Percentiles rank a stretch among this genome's conserved stretches.
Conservation (phyloP, 352 stramenopile species). For the Globisporangium rhizosaccharum region DNA sequence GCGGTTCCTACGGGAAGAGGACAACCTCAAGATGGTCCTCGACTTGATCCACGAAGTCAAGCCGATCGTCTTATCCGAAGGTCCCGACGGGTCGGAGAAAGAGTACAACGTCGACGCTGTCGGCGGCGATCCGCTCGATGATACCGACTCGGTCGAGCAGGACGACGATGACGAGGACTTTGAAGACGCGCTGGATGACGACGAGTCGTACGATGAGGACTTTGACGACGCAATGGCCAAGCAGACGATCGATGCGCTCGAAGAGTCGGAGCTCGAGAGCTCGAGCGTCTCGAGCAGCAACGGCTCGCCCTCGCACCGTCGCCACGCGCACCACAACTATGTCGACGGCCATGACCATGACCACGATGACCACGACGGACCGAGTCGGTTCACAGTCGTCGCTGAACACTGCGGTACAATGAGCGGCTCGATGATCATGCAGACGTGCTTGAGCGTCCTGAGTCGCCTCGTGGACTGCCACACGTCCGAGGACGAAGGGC, state of each 20-base stretch:
- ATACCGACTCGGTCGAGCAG: conserved; percentile 39
- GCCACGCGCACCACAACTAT: conserved; percentile 18
- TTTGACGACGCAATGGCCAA: conserved; percentile 33
- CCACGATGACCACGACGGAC: conserved; percentile 18
- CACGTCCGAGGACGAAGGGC: conserved; percentile 74
- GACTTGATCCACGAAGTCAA: conserved; percentile 76
- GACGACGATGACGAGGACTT: conserved; percentile 43
- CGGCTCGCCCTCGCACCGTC: conserved; percentile 24
- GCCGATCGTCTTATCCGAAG: conserved; percentile 60
- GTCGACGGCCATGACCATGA: conserved; percentile 25
- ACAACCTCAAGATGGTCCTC: conserved; percentile 74
- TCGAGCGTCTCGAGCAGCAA: conserved; percentile 31
- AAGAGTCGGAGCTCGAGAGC: conserved; percentile 42
- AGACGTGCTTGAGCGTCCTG: conserved; percentile 80
- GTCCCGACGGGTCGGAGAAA: conserved; percentile 55
- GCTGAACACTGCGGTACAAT: conserved; percentile 74
- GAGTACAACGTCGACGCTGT: conserved; percentile 64
- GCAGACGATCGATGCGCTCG: conserved; percentile 61
- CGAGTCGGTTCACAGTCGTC: conserved; percentile 62
- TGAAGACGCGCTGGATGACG: conserved; percentile 21
- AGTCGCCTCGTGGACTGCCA: conserved; percentile 81
- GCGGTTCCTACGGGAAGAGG: conserved; percentile 64
- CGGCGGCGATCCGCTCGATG: conserved; percentile 35
- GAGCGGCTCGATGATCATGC: conserved; percentile 85
- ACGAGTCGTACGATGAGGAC: conserved; percentile 24